Evolutionary conservation across 192 early-diverging fungal species (phyloP).

Genomic region (Chytriomyces hyalinus): DNA sequence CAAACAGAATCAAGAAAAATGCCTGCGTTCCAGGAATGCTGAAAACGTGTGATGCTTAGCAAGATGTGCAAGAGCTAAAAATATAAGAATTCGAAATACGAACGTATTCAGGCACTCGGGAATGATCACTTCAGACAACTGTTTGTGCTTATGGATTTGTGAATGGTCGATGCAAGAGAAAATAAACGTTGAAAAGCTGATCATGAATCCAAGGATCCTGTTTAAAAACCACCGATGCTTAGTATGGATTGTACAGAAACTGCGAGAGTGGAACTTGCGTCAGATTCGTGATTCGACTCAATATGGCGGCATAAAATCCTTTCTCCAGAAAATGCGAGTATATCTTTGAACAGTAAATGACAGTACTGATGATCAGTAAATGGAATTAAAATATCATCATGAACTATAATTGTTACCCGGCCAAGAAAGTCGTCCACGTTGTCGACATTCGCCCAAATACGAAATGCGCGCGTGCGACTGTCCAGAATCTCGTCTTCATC

Average conservation of each 20-base stretch:
- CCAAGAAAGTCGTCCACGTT: slow-evolving; percentile 80
- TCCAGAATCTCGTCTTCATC: not conserved
- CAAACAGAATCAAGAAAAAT: slow-evolving; percentile 69
- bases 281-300: slow-evolving; percentile 78
- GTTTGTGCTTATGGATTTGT: slow-evolving; percentile 69
- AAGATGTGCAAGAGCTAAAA: not conserved
- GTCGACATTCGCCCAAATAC: slow-evolving; percentile 80
- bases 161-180: slow-evolving; percentile 90
- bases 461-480: slow-evolving; percentile 67
- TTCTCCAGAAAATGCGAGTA: slow-evolving; percentile 91
- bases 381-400: not conserved
- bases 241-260: not conserved
- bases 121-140: slow-evolving; percentile 76
- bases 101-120: slow-evolving; percentile 77
- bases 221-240: slow-evolving; percentile 14
- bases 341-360: slow-evolving; percentile 46
- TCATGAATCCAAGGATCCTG: slow-evolving; percentile 86
- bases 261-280: slow-evolving; percentile 59
- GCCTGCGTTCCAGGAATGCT: slow-evolving; percentile 47
- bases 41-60: not conserved
- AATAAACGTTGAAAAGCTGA: slow-evolving; percentile 87
- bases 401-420: slow-evolving; percentile 21
- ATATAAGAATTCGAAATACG: slow-evolving; percentile 7
- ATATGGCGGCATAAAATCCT: slow-evolving; percentile 81
- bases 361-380: not conserved